Evolutionary conservation across 164 flowering plant genomes (phyloP).

Genomic region (Liquidambar formosana): DNA sequence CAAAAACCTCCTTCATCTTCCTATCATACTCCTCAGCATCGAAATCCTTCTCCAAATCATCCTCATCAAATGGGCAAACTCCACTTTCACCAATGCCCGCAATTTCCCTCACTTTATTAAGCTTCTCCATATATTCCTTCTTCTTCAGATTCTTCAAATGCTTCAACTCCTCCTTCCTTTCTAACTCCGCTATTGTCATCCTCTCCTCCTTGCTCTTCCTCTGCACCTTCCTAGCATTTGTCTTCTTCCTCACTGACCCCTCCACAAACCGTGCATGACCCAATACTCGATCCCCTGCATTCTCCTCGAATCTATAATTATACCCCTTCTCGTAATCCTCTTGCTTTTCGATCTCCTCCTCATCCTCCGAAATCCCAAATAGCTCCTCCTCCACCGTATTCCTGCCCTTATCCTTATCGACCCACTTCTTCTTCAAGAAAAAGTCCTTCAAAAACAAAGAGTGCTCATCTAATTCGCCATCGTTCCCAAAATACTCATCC

Average conservation of each 20-base stretch:
- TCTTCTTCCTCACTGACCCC: slow-evolving; percentile 78
- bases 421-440: slow-evolving; percentile 61
- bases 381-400: slow-evolving; percentile 39
- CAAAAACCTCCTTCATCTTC: slow-evolving; percentile 70
- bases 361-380: slow-evolving; percentile 49
- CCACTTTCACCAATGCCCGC: slow-evolving; percentile 58
- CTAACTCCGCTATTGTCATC: slow-evolving; percentile 52
- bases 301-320: slow-evolving; percentile 69
- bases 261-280: no score
- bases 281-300: no score
- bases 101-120: no score
- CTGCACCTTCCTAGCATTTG: slow-evolving; percentile 56
- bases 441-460: slow-evolving; percentile 61
- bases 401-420: slow-evolving; percentile 29
- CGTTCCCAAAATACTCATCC: no score
- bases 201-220: slow-evolving; percentile 80
- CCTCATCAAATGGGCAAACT: no score
- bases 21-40: slow-evolving; percentile 77
- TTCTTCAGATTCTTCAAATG: slow-evolving; percentile 84
- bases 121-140: no score
- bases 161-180: slow-evolving; percentile 83
- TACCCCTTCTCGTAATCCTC: slow-evolving; percentile 58
- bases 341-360: slow-evolving; percentile 62
- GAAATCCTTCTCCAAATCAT: no score
- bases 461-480: slow-evolving; percentile 54